Base-by-base conservation (phyloP, 2,329 filamentous ascomycete genomes). In the Cladophialophora chaetospira region DNA sequence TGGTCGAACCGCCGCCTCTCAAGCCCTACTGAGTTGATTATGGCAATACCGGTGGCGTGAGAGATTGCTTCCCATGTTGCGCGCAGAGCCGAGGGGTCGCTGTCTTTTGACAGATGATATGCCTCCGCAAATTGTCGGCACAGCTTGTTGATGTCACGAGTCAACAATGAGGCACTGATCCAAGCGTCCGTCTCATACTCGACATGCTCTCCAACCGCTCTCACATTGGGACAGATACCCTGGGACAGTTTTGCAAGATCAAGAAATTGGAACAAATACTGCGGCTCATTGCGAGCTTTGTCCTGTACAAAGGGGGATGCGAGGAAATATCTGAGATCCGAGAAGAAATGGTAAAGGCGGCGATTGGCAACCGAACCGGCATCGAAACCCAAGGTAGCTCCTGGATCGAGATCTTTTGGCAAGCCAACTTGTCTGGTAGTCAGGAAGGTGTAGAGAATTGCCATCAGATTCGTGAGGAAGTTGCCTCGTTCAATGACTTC, bases 171-270 rank as follows among this genome's bases (percentile, higher is more conserved):
- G 3, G 94, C 93, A 56, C 90, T 95, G 51, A 99, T 97, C 94
- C 94, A 99, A 17, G 91, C 89, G 73, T 99, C 95, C 1, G 92
- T 95, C 73, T 99, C 94, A 69, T 97, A 99, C 72, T 99, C 95
- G 28, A 99, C 89, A 71, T 99, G 94, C 69, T 97, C 94, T 13
- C 92, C 91, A 19, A 97, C 84, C 2, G 93, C 94, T 60, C 95
- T 84, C 43, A 92, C 81, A 67, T 97, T 99, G 1, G 94, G 94
- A 66, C 93, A 97, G 54, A 99, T 97, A 25, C 94, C 93, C 75
- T 99, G 95, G 63, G 97, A 92, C 43, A 99, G 82, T 72, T 97
- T 97, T 62, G 96, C 91, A 13, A 99, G 79, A 69, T 99, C 95
- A 42, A 99, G 78, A 73, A 97, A 99, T 68, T 99, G 95, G 71